Evolutionary conservation across 345 rosid species (phyloP).

Genomic region (Rhodamnia argentea): DNA sequence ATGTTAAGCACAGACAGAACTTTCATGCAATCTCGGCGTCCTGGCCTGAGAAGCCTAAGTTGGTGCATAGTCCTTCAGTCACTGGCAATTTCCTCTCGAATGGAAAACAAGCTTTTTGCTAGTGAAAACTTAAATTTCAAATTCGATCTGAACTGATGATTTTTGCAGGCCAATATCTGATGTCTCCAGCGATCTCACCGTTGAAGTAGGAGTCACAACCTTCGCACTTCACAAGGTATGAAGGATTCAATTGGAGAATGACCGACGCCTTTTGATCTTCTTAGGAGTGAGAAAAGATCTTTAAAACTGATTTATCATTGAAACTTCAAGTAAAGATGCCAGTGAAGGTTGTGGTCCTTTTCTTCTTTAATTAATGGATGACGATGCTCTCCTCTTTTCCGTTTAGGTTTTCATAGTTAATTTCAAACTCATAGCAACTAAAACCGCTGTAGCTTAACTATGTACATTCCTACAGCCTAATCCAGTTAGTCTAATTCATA

Average conservation of each 20-base stretch:
- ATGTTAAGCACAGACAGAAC: not conserved
- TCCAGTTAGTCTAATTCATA: not conserved
- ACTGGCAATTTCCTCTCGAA: not conserved
- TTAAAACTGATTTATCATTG: not conserved
- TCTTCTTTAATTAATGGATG: not conserved
- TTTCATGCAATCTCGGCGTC: not conserved
- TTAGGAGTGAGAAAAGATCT: not conserved
- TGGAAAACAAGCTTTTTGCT: not conserved
- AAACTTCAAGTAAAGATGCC: not conserved
- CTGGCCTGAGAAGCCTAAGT: not conserved
- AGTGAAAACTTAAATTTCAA: not conserved
- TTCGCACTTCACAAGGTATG: conserved; percentile 88
- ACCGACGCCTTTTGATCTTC: not conserved
- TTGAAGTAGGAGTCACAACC: conserved; percentile 73
- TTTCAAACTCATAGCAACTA: not conserved
- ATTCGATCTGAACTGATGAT: not conserved
- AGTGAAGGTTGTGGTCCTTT: not conserved
- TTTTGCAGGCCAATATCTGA: conserved; percentile 89
- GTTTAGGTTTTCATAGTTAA: too few relatives aligned
- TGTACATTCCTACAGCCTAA: not conserved
- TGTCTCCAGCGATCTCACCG: conserved; percentile 80
- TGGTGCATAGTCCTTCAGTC: not conserved
- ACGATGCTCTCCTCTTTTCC: not conserved
- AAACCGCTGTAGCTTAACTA: not conserved
- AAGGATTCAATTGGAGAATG: not conserved